Evolutionary conservation across 345 rosid genomes (phyloP), one percentile per base, ranked within the genome.

Genomic region (Salix suchowensis): DNA sequence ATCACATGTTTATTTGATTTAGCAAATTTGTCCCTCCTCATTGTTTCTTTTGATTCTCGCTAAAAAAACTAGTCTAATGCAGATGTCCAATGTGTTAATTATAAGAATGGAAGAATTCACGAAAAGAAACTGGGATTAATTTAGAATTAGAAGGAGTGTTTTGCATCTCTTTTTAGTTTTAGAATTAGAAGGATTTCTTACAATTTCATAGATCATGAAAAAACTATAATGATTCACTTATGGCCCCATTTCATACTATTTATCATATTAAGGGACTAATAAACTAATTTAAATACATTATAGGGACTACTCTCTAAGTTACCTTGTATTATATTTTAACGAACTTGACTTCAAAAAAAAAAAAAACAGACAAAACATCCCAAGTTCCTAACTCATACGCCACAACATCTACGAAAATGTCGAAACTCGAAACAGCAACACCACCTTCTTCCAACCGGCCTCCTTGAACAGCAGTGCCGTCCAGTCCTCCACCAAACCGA

Each of bases 401-500:
- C 28, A 58, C 62, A 58, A 10, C 13, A 58, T 58, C 62, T 24
- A 58, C 50, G 19, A 19, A 18, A 34, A 75, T 80, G 76, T 73
- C 78, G 26, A 34, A 34, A 46, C 40, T 73, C 78, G 26, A 34
- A 32, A 46, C 40, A 24, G 50, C 61, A 8, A n/a, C 23, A 68
- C 64, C 58, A 64, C 50, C 48, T 61, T 58, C 72, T 85, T 89
- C 66, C 81, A 72, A 4, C 21, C 82, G 32, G 90, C 79, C 9
- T 77, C 85, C 26, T 66, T 92, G 5, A 96, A 97, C 2, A 82
- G 84, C 61, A 90, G 94, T 76, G 98, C 26, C 91, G 97, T 44
- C 97, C 97, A 1, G 91, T 93, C 52, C 89, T 96, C 75, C 84
- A 80, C 24, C 88, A 88, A 46, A 80, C 76, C 77, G 97, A 91